Conservation (phyloP, 345 rosid genomes). For the Sonneratia alba region DNA sequence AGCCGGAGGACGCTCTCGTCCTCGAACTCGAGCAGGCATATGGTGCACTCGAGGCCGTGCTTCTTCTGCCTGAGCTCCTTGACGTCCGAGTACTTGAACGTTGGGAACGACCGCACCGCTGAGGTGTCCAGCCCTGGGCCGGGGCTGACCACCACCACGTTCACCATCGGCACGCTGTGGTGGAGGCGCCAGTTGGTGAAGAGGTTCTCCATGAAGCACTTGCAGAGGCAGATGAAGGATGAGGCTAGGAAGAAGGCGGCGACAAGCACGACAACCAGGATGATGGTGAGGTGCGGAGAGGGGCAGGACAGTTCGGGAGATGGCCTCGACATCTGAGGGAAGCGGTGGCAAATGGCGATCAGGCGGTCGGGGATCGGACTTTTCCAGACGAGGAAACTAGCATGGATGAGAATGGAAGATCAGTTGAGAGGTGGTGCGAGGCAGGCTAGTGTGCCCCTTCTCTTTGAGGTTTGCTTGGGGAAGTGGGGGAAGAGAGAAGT, state of each 20-base stretch:
- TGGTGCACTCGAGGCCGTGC: slow-evolving; percentile 66
- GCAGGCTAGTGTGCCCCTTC: no score
- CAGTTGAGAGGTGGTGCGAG: no score
- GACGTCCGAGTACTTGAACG: slow-evolving; percentile 46
- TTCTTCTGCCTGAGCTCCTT: slow-evolving; percentile 47
- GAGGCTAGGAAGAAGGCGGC: slow-evolving; percentile 53
- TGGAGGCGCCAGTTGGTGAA: background rate
- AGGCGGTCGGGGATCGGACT: slow-evolving; percentile 38
- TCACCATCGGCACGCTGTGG: background rate
- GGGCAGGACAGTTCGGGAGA: slow-evolving; percentile 8
- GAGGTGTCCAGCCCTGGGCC: slow-evolving; percentile 51
- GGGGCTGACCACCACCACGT: background rate
- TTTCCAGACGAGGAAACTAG: slow-evolving; percentile 32
- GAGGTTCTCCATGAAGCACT: slow-evolving; percentile 25
- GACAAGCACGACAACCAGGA: slow-evolving; percentile 46
- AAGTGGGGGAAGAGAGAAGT: no score
- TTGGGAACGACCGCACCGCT: slow-evolving; percentile 42
- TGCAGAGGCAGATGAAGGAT: slow-evolving; percentile 54
- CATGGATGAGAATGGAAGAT: slow-evolving; percentile 15
- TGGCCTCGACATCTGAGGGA: slow-evolving; percentile 18
- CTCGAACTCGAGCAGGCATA: slow-evolving; percentile 58
- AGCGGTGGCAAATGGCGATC: no score
- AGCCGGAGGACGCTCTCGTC: slow-evolving; percentile 59
- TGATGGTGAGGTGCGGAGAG: slow-evolving; percentile 39
- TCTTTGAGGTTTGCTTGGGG: no score